Conservation (phyloP, 768 basidiomycete genomes). For the Kwoniella mangroviensis region DNA sequence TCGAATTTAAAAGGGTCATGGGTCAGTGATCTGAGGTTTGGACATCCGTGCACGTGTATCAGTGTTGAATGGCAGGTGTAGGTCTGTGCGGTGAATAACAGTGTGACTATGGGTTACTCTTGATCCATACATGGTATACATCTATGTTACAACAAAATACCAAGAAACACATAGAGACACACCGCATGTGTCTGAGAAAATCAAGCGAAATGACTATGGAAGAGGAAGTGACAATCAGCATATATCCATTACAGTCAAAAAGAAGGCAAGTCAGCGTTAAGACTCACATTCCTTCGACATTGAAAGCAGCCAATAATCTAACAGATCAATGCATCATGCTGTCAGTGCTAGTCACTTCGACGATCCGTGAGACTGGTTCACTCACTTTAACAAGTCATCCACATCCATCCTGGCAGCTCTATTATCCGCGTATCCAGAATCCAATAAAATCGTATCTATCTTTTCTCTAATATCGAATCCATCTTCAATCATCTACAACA, state of each 20-base stretch:
- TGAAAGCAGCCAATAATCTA: slow-evolving; percentile 55
- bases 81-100: too few species aligned
- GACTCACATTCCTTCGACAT: slow-evolving; percentile 54
- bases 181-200: neutral
- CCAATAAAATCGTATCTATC: slow-evolving; percentile 73
- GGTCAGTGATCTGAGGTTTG: too few species aligned
- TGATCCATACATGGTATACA: neutral
- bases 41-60: too few species aligned
- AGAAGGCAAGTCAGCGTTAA: too few species aligned
- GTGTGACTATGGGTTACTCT: neutral
- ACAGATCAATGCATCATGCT: slow-evolving; percentile 7
- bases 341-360: slow-evolving; percentile 5
- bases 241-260: neutral
- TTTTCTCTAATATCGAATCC: slow-evolving; percentile 70
- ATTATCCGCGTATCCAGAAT: slow-evolving; percentile 73
- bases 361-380: slow-evolving; percentile 15
- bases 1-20: too few species aligned
- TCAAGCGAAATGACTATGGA: slow-evolving; percentile 10
- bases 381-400: slow-evolving; percentile 85
- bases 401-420: slow-evolving; percentile 92
- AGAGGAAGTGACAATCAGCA: neutral
- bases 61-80: too few species aligned
- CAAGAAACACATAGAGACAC: neutral
- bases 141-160: neutral
- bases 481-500: slow-evolving; percentile 69